phyloP scores from a whole-genome alignment of 2,329 filamentous ascomycete genomes.

The Cercospora citrullina region DNA sequence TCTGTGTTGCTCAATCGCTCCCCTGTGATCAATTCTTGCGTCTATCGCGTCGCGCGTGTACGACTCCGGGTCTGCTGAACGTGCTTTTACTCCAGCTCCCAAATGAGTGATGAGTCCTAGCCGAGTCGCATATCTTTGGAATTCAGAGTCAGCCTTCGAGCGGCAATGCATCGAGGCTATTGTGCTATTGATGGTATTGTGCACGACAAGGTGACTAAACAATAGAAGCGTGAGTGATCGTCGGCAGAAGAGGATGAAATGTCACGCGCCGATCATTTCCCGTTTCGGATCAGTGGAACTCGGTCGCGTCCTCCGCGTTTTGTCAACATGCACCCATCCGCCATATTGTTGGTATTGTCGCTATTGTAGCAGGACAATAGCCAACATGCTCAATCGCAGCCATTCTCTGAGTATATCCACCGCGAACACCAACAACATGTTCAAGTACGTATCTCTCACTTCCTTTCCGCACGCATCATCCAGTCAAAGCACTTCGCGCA shows the following conservation, averaged over 20 bases:
- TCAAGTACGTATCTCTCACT: not conserved
- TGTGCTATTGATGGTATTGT: not conserved
- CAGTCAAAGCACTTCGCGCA: not conserved
- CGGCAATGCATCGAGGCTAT: not conserved
- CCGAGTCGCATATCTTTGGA: not conserved
- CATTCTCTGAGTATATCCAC: conserved; percentile 2
- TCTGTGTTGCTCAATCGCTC: not conserved
- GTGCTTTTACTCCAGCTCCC: not conserved
- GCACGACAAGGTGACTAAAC: not conserved
- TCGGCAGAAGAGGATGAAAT: not conserved
- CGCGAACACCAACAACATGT: not conserved
- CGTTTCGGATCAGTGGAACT: not conserved
- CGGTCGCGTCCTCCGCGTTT: conserved; percentile 1
- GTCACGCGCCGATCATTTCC: not conserved
- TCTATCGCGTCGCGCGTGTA: not conserved
- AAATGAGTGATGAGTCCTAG: not conserved
- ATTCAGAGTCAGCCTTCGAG: not conserved
- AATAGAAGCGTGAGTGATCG: not conserved
- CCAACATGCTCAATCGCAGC: conserved; percentile 1
- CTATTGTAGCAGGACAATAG: not conserved
- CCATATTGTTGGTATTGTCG: not conserved
- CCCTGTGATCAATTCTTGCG: not conserved
- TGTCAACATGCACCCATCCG: not conserved
- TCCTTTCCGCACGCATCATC: not conserved
- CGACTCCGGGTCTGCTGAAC: not conserved